Evolutionary conservation across 371 early-diverging fungal species (phyloP), one percentile per base, ranked within the genome.

Genomic region (Mortierella sp.): DNA sequence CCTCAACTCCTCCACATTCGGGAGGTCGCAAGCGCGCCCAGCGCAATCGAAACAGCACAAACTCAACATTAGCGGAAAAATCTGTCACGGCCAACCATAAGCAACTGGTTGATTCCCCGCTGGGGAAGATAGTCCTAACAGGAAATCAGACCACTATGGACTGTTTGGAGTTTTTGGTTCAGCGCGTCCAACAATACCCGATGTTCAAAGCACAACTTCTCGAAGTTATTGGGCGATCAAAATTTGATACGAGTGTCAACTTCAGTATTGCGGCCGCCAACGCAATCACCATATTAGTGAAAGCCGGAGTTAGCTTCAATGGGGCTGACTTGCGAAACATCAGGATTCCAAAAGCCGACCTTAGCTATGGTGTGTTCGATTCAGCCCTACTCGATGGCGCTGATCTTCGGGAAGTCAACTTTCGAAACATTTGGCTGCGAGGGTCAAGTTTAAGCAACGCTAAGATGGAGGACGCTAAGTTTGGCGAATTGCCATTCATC

Each of bases 221-320:
- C 0, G 39, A 35, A 2, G n/a, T 62, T 11, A 52, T 68, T 24
- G 62, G 60, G 37, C n/a, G n/a, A 3, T 68, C 68, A 1, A 68
- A 68, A 37, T n/a, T 12, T 0, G 37, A 61, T 20, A 40, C 16
- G 22, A 22, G n/a, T 0, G 20, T 2, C 30, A 30, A 4, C 2
- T 2, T 24, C 22, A 11, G 63, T 18, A 32, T 51, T 24, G 63
- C 63, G 0, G 63, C 63, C 1, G 70, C 70, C 3, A 70, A 70
- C 52, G 63, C 70, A 3, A 70, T 70, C 43, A 35, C 66, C 4
- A 66, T 66, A 1, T 55, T 66, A 26, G 66, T 55, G 10, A 32
- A 39, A 37, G 66, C 66, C 12, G 39, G 66, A 30, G 4, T 30
- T 30, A 30, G 30, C 30, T 30, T 30, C 30, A 30, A 30, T 30